Evolutionary conservation across 345 rosid genomes (phyloP), one percentile per base, ranked within the genome.

Genomic region (Eucalyptus erythrocorys): DNA sequence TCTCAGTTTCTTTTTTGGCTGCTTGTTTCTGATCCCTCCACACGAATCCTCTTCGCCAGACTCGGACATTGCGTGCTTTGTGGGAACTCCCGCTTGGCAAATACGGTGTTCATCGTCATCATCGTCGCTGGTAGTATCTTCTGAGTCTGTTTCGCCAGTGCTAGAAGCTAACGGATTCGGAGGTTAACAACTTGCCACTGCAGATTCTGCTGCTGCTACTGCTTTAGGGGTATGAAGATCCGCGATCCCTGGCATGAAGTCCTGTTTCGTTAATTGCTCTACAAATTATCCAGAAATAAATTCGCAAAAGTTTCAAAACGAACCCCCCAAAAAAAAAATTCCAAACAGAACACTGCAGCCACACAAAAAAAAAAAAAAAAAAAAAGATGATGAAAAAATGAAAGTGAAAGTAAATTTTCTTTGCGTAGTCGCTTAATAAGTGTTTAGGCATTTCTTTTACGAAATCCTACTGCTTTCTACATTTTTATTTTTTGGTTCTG

Each of bases 141-240:
- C 91, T 47, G 94, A 87, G 50, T 92, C 95, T 3, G 94, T 90
- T 86, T 89, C 93, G 11, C 89, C 92, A 45, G 92, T 89, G 88
- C 92, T 61, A 42, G 89, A 86, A 17, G 90, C 88, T 85, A 85
- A 59, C 47, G 90, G 88, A 88, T 87, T 89, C 32, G 45, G 85
- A 7, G 91, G 93, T 47, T 90, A 93, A 89, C 90, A 76, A 87
- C 94, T 92, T 1, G 90, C 89, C 27, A 94, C 89, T 42, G 96
- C 96, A 47, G 97, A 93, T 93, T 96, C 99, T 90, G 97, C 99
- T 24, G 97, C 99, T 45, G 87, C 92, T n/a, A 96, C 91, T 51
- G 97, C 98, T 92, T 95, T 96, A 13, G 96, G 94, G 8, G 98
- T 96, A 86, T 95, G 92, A 91, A 97, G 99, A 95, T 96, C 99